phyloP scores from a whole-genome alignment of 2,329 filamentous ascomycete species.

The Cercospora beticola region DNA sequence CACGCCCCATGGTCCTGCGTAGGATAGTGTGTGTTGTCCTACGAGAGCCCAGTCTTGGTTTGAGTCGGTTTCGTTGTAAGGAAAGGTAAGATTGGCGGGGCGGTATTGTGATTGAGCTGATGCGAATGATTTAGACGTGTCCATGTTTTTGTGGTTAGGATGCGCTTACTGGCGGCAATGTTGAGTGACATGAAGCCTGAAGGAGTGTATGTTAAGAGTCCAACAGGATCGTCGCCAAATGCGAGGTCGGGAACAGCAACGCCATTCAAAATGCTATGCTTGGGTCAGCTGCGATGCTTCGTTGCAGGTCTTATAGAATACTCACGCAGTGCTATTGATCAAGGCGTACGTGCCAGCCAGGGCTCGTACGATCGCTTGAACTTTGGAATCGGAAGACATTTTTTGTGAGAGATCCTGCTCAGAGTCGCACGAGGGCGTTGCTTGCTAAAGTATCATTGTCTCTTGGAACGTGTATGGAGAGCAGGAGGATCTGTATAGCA shows the following conservation, averaged over 20 bases:
- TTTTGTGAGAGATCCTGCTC: not conserved
- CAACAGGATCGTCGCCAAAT: constrained; percentile 9
- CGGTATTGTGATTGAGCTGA: constrained; percentile 3
- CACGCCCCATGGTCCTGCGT: constrained; percentile 2
- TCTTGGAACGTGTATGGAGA: not conserved
- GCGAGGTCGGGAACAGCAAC: constrained; percentile 5
- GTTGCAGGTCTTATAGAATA: not conserved
- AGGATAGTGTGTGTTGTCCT: constrained; percentile 4
- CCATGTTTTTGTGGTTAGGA: fast-evolving
- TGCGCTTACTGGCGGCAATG: constrained; percentile 6
- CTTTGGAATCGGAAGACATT: not conserved
- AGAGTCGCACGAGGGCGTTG: not conserved
- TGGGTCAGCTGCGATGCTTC: not conserved
- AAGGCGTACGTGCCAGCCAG: constrained; percentile 8
- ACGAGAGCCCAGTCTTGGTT: constrained; percentile 9
- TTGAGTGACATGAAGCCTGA: constrained; percentile 11
- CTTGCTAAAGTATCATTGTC: not conserved
- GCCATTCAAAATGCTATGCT: constrained; percentile 2
- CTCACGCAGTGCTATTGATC: constrained; percentile 6
- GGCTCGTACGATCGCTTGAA: not conserved
- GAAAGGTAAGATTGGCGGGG: constrained; percentile 4
- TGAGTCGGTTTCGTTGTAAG: constrained; percentile 4
- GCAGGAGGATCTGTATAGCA: not conserved
- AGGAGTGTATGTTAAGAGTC: constrained; percentile 7
- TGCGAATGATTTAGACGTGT: not conserved